phyloP scores from a whole-genome alignment of 129 eudicot species.

The carrot (Daucus carota) region DNA sequence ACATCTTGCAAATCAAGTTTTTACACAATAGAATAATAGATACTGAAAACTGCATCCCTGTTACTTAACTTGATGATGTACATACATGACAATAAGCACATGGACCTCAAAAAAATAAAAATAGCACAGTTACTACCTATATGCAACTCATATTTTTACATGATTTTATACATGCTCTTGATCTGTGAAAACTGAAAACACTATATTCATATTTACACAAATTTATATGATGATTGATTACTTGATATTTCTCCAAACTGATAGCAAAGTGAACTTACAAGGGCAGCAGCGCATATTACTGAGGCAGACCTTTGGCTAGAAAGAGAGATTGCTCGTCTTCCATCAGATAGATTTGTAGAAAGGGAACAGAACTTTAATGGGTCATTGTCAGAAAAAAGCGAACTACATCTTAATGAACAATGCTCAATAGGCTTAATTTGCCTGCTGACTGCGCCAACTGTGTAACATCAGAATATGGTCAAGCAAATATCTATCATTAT shows the following conservation, averaged over 20 bases:
- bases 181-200: background rate
- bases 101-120: no score
- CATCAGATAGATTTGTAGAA: conserved; percentile 18
- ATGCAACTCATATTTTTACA: background rate
- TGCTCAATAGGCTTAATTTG: conserved; percentile 11
- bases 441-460: conserved; percentile 29
- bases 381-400: background rate
- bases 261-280: conserved; percentile 37
- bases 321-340: conserved; percentile 14
- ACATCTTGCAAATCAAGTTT: background rate
- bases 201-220: background rate
- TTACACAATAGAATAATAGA: background rate
- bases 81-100: background rate
- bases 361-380: conserved; percentile 23
- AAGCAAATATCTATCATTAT: background rate
- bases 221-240: background rate
- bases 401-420: background rate
- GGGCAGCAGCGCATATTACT: conserved; percentile 52
- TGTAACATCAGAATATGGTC: conserved; percentile 10
- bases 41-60: background rate
- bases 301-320: conserved; percentile 31
- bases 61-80: background rate
- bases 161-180: background rate
- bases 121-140: background rate
- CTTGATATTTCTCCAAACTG: background rate